Evolutionary conservation across 352 stramenopile species (phyloP).

Genomic region (Globisporangium viniferum): DNA sequence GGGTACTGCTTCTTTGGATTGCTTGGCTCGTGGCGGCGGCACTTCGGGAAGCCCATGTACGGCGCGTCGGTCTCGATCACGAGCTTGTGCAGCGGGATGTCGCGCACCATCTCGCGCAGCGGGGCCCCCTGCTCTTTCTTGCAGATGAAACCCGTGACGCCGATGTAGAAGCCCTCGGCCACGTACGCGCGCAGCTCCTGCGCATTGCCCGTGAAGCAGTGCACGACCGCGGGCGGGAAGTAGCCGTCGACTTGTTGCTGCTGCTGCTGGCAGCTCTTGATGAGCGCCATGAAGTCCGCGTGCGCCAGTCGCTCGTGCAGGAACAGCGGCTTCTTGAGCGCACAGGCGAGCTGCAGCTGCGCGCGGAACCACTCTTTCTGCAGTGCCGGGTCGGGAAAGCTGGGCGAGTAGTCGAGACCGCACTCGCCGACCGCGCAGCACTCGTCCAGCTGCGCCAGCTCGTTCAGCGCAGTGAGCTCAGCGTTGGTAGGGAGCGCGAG

Average conservation of each 20-base stretch:
- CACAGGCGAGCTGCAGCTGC: conserved; percentile 64
- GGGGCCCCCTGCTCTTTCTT: conserved; percentile 63
- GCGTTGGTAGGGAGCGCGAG: conserved; percentile 28
- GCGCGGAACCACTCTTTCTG: conserved; percentile 68
- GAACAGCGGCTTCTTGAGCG: conserved; percentile 74
- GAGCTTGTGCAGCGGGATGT: conserved; percentile 74
- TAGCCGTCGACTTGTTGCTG: conserved; percentile 36
- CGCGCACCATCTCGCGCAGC: conserved; percentile 50
- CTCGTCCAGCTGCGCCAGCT: conserved; percentile 31
- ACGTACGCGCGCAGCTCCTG: conserved; percentile 78
- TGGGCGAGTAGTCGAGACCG: conserved; percentile 73
- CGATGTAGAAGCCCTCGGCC: conserved; percentile 83
- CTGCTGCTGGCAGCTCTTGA: conserved; percentile 43
- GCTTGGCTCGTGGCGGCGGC: conserved; percentile 30
- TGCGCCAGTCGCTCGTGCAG: conserved; percentile 81
- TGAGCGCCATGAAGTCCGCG: conserved; percentile 63
- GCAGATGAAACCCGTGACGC: conserved; percentile 89
- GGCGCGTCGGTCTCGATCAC: conserved; percentile 92
- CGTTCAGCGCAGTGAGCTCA: conserved; percentile 32
- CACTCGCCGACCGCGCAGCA: conserved; percentile 71
- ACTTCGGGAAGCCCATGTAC: conserved; percentile 88
- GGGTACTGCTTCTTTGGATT: conserved; percentile 69
- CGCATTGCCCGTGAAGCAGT: conserved; percentile 89
- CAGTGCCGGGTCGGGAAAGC: conserved; percentile 37
- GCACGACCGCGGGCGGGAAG: conserved; percentile 68